Evolutionary conservation across 2,329 filamentous ascomycete species (phyloP), one percentile per base, ranked within the genome.

Genomic region (Colletotrichum liaoningense): DNA sequence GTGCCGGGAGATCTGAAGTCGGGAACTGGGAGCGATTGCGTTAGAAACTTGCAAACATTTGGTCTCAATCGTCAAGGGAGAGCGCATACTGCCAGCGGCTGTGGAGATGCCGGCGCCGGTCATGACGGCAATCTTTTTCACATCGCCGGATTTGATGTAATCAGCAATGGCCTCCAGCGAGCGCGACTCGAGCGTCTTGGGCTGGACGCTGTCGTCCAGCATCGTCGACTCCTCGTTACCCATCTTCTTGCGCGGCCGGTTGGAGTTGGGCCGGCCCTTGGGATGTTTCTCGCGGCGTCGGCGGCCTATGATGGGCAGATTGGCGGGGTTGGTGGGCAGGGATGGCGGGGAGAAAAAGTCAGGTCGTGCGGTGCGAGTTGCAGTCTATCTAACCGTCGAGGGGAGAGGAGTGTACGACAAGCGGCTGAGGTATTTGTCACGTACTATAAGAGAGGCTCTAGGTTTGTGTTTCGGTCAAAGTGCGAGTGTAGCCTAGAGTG

Each of bases 1-100:
- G 96, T 98, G 71, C 95, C 93, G 75, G 96, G 95, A 2, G 95
- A 97, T 76, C 97, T 90, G 82, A 98, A 99, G 84, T 99, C 97
- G 75, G 97, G 97, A 75, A 99, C 96, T 84, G 84, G 2, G 84
- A 85, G 16, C 1, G 19, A 9, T 7, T 49, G n/a, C 72, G 56
- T 78, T 65, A 79, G 76, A 46, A 1, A 22, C 24, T 24, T 14
- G 42, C 46, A 5, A 4, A n/a, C 1, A 6, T 33, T 19, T 56
- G 11, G 26, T 12, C 26, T 52, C 22, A 35, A 46, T 3, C 56
- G 12, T 16, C 9, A 9, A 12, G 42, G 12, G 6, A 12, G 11
- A 80, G 38, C 14, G 38, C 86, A 67, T 82, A 90, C 89, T 92
- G 70, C 91, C 91, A 69, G 91, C 91, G 11, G 90, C 88, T 0